Conservation (phyloP, 768 basidiomycete species). For the Suillus variegatus region DNA sequence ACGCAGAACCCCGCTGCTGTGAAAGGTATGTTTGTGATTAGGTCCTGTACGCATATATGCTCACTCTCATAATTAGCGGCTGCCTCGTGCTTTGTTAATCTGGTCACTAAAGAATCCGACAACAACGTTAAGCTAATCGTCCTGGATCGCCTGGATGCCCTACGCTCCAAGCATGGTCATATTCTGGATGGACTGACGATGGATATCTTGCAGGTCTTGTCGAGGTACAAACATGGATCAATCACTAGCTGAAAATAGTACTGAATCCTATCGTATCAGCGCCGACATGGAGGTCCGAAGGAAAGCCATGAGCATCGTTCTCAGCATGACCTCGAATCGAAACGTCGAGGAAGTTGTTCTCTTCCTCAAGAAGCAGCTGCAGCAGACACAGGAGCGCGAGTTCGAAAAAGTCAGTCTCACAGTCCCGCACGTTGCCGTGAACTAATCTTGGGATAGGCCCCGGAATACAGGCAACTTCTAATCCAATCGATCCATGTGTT, state of each 20-base stretch:
- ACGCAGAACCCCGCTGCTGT: conserved; percentile 96
- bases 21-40: conserved; percentile 60
- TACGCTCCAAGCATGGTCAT: conserved; percentile 84
- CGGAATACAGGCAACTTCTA: conserved; percentile 59
- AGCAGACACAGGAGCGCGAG: conserved; percentile 68
- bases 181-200: conserved; percentile 91
- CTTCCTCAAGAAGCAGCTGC: conserved; percentile 98
- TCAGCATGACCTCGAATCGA: conserved; percentile 90
- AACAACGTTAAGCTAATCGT: conserved; percentile 99
- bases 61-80: conserved; percentile 57
- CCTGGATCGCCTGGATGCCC: conserved; percentile 81
- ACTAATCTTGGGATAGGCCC: conserved; percentile 37
- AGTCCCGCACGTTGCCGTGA: no score
- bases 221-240: conserved; percentile 49
- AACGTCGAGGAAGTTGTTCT: conserved; percentile 96
- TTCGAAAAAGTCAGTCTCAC: background rate
- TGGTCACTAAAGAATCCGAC: conserved; percentile 94
- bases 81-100: conserved; percentile 82
- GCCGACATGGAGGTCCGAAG: conserved; percentile 96
- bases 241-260: background rate
- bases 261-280: conserved; percentile 37
- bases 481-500: conserved; percentile 97
- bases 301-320: conserved; percentile 86
- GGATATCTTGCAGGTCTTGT: conserved; percentile 91
- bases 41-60: background rate